Conservation (phyloP, 169 alveolate genomes). For the Eimeria acervulina region DNA sequence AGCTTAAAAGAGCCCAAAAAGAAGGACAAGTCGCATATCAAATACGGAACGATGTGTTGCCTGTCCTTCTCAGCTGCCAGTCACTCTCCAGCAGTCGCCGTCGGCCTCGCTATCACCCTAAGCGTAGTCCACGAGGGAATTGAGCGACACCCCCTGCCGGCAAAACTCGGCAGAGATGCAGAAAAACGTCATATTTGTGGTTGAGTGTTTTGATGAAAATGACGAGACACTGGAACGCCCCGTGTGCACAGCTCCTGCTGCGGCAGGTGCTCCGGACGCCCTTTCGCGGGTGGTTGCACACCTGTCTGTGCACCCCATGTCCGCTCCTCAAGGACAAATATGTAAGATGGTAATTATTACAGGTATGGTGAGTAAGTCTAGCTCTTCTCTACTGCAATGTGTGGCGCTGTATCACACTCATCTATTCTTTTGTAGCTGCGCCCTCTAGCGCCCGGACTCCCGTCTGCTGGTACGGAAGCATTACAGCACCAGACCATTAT, state of each 20-base stretch:
- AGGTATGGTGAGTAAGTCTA: background rate
- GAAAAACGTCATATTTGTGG: conserved; percentile 59
- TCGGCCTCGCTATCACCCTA: conserved; percentile 68
- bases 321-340: conserved; percentile 10
- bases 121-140: conserved; percentile 15
- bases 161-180: conserved; percentile 72
- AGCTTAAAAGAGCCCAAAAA: background rate
- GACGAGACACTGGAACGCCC: conserved; percentile 10
- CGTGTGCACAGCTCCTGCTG: conserved; percentile 68
- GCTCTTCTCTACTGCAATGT: background rate
- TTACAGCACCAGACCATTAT: conserved; percentile 20
- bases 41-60: conserved; percentile 25
- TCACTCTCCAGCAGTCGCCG: conserved; percentile 37
- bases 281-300: conserved; percentile 63
- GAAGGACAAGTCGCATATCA: background rate
- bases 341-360: background rate
- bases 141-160: conserved; percentile 62
- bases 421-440: background rate
- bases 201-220: conserved; percentile 5
- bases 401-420: background rate
- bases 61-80: background rate
- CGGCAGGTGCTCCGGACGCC: conserved; percentile 74
- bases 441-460: background rate
- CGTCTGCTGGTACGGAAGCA: background rate
- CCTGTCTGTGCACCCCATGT: conserved; percentile 70